phyloP scores from a whole-genome alignment of 768 basidiomycete species.

The Sarcodon sp. region DNA sequence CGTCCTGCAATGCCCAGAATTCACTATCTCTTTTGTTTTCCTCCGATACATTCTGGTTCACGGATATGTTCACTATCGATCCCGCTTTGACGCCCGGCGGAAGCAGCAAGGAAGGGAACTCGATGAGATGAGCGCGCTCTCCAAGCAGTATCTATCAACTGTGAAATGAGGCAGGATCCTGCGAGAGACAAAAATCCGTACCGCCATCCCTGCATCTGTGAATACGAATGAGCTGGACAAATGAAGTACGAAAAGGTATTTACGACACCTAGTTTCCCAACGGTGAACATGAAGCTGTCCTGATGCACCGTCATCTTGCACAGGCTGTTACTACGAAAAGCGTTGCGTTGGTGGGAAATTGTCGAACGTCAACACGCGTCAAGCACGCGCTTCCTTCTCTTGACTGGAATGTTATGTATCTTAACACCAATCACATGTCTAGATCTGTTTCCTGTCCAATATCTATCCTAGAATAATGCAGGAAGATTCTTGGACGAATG shows the following conservation, averaged over 20 bases:
- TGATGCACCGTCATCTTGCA: constrained; percentile 22
- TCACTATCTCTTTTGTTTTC: constrained; percentile 72
- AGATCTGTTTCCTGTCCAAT: background rate
- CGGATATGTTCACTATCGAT: constrained; percentile 94
- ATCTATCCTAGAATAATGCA: constrained; percentile 9
- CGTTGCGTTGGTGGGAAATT: background rate
- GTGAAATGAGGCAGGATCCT: constrained; percentile 7
- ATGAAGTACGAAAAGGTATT: background rate
- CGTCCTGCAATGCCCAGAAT: constrained; percentile 76
- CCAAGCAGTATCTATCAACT: constrained; percentile 71
- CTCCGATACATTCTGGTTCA: constrained; percentile 75
- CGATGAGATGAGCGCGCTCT: constrained; percentile 90
- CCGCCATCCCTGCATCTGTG: constrained; percentile 89
- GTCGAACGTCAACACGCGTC: background rate
- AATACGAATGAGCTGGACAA: background rate
- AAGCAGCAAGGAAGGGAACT: constrained; percentile 91
- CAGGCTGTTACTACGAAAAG: background rate
- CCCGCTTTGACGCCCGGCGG: constrained; percentile 89
- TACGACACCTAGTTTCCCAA: constrained; percentile 82
- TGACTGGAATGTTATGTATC: background rate
- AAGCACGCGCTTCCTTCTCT: background rate
- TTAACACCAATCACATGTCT: background rate
- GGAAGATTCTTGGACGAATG: constrained; percentile 18
- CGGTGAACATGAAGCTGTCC: constrained; percentile 83
- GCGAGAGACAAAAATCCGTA: constrained; percentile 20